phyloP scores from a whole-genome alignment of 495 filamentous ascomycete species.

The Cercophora sp. region DNA sequence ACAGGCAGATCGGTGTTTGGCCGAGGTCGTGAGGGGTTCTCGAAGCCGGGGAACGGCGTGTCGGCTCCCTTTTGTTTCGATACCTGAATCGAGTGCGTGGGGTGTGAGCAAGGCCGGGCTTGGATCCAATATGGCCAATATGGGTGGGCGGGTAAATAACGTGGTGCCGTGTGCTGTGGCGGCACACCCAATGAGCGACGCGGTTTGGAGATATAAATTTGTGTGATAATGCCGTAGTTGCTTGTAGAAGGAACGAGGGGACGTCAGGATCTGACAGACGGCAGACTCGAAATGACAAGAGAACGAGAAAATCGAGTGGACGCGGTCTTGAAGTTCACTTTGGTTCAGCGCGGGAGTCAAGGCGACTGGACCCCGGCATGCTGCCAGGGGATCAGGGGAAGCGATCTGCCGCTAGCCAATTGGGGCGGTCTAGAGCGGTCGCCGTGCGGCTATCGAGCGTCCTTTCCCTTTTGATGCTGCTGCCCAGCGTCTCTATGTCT shows the following conservation, averaged over 20 bases:
- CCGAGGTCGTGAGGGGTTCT: background rate
- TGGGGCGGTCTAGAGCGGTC: too few species aligned
- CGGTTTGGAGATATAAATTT: slow-evolving; percentile 22
- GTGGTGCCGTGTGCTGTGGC: slow-evolving; percentile 18
- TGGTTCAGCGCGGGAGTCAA: too few species aligned
- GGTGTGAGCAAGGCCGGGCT: slow-evolving; percentile 3
- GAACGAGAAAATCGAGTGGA: too few species aligned
- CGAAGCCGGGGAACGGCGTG: background rate
- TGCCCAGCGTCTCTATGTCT: too few species aligned
- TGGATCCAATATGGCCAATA: slow-evolving; percentile 20
- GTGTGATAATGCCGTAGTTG: slow-evolving; percentile 29
- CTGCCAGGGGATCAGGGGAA: background rate
- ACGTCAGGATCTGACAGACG: too few species aligned
- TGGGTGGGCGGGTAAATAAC: slow-evolving; percentile 36
- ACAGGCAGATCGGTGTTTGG: slow-evolving; percentile 21
- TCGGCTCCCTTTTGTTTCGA: background rate
- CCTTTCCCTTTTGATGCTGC: background rate
- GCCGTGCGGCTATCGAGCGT: slow-evolving; percentile 1
- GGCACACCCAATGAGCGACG: slow-evolving; percentile 26
- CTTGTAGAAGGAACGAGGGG: too few species aligned
- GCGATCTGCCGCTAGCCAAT: too few species aligned
- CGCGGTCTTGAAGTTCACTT: too few species aligned
- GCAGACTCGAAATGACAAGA: background rate
- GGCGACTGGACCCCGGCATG: too few species aligned
- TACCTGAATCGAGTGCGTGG: background rate